These are phyloP conservation scores for Ganoderma sinense DNA, from an alignment of 1,284 basidiomycete species.

Conservation along the genomic window DNA sequence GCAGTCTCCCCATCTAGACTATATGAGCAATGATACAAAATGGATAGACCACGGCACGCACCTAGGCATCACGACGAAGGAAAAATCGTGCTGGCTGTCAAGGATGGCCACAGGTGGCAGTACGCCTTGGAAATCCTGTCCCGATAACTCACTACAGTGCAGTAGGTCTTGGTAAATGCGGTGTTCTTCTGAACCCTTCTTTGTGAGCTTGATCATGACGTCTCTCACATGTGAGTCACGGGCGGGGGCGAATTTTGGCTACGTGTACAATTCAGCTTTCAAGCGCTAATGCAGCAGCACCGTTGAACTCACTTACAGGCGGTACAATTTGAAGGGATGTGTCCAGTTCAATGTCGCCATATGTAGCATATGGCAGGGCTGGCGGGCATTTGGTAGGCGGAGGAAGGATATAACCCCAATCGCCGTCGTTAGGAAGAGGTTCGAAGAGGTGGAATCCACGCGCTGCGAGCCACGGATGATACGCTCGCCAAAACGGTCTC, in stretches of 20 bases:
- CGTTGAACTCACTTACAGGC: not conserved
- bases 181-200: not conserved
- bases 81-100: slow-evolving; percentile 9
- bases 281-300: not conserved
- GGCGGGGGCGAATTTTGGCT: not conserved
- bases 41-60: not conserved
- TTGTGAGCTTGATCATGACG: slow-evolving; percentile 10
- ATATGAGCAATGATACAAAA: not conserved
- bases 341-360: not conserved
- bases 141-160: not conserved
- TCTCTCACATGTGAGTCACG: slow-evolving; percentile 6
- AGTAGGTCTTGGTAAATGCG: not conserved
- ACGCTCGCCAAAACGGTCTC: not conserved
- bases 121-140: not conserved
- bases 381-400: not conserved
- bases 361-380: not conserved
- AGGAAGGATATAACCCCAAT: not conserved
- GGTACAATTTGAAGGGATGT: not conserved
- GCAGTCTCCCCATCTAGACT: slow-evolving; percentile 9
- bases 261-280: not conserved
- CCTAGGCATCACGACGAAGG: slow-evolving; percentile 20
- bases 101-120: slow-evolving; percentile 10
- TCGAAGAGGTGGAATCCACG: not conserved
- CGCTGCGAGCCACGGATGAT: not conserved
- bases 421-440: not conserved